Base-by-base conservation (phyloP, 1,139 yeast species). In the Kluyveromyces sp. region DNA sequence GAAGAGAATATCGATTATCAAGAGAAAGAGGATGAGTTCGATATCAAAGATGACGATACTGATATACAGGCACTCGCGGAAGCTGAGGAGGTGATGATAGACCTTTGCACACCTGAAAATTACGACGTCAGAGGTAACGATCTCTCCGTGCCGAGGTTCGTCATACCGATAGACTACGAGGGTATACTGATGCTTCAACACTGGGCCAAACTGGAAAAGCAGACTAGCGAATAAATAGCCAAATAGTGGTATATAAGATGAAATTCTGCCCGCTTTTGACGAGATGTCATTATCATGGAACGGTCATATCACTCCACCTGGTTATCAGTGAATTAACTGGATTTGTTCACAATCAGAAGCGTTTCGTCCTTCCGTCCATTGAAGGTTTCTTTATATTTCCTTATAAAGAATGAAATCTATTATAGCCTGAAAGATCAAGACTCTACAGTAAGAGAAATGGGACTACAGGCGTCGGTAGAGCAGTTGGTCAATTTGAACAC, bases 21-120 rank as follows among this genome's bases (percentile, higher is more conserved):
- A 50, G 98, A 89, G 57, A 75, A 75, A 47, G 98, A 89, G 61
- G 95, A 88, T 61, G 98, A 89, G 63, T 89, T 89, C 63, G 98
- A 89, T 61, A 75, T 85, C 30, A 74, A 78, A 3, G 68, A 66
- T 12, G 89, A 80, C 48, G 84, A 80, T 46, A 82, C 74, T 41
- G 69, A 79, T 49, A 75, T 74, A 50, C 77, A 78, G 54, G 74
- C 76, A 52, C 69, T 81, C 43, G 80, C 80, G 49, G 71, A 71
- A 37, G 89, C 78, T 47, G 94, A 83, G 54, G 89, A 82, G 52
- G 75, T 74, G 4, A 62, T 61, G 11, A 82, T 87, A 33, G 96
- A 88, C 60, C 78, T 88, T 8, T 51, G 76, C 4, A 76, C 83
- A 0, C 67, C 62, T 42, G 95, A 85, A 49, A 65, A 66, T 12